phyloP scores from a whole-genome alignment of 2,329 filamentous ascomycete genomes.

The Sclerotinia sclerotiorum region DNA sequence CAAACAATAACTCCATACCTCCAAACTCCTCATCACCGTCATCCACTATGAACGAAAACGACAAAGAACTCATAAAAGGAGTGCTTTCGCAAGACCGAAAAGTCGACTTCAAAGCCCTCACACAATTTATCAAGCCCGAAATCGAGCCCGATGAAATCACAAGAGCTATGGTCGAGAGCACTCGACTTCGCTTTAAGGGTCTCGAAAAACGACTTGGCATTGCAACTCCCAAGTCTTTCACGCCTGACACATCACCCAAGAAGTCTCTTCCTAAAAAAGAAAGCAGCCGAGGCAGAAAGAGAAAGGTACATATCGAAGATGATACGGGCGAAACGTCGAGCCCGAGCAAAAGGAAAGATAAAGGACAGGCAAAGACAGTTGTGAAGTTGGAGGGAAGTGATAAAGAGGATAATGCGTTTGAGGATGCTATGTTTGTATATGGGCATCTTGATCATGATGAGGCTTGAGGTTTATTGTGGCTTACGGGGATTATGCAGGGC shows the following conservation, averaged over 20 bases:
- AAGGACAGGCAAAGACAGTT: not conserved
- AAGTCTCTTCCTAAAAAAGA: not conserved
- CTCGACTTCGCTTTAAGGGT: constrained; percentile 2
- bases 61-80: not conserved
- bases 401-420: constrained; percentile 10
- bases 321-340: not conserved
- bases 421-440: not conserved
- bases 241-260: not conserved
- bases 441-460: not conserved
- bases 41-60: constrained; percentile 9
- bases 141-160: not conserved
- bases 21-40: too few species aligned
- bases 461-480: constrained; percentile 4
- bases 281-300: not conserved
- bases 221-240: not conserved
- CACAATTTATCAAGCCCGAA: not conserved
- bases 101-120: not conserved
- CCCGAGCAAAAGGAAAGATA: constrained; percentile 6
- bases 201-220: not conserved
- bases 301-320: not conserved
- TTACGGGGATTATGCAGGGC: constrained; percentile 12
- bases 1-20: too few species aligned
- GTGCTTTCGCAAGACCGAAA: not conserved
- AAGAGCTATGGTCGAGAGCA: not conserved
- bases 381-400: not conserved